These are phyloP conservation scores for Pseudomonodictys pantanalensis DNA, from an alignment of 495 filamentous ascomycete species.

Conservation along the genomic window DNA sequence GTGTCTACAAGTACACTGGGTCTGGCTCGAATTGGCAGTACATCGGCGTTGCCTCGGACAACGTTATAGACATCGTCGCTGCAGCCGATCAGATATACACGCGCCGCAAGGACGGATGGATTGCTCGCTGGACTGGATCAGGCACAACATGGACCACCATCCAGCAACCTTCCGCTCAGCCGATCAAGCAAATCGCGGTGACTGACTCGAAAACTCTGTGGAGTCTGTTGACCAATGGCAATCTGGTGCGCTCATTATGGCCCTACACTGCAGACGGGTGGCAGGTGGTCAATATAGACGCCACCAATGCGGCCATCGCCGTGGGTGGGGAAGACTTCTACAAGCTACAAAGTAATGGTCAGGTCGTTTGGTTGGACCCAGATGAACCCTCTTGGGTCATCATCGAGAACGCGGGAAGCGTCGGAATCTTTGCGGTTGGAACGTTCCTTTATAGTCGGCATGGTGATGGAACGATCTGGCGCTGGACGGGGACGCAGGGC, in stretches of 20 bases:
- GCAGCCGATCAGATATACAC: slow-evolving; percentile 22
- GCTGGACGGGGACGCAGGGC: slow-evolving; percentile 25
- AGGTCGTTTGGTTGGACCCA: slow-evolving; percentile 22
- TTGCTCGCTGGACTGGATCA: slow-evolving; percentile 26
- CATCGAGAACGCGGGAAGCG: slow-evolving; percentile 5
- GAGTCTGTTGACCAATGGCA: slow-evolving; percentile 15
- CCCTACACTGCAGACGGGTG: slow-evolving; percentile 13
- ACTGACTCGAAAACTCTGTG: slow-evolving; percentile 21
- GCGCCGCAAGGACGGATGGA: slow-evolving; percentile 27
- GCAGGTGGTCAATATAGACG: slow-evolving; percentile 18
- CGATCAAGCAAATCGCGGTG: slow-evolving; percentile 23
- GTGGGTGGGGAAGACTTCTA: slow-evolving; percentile 31
- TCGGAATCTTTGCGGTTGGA: slow-evolving; percentile 11
- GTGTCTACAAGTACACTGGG: slow-evolving; percentile 15
- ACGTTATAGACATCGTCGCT: slow-evolving; percentile 24
- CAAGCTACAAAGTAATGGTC: slow-evolving; percentile 23
- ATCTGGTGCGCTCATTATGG: slow-evolving; percentile 23
- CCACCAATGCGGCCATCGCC: slow-evolving; percentile 16
- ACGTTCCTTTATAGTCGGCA: slow-evolving; percentile 18
- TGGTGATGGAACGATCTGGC: slow-evolving; percentile 22
- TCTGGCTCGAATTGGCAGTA: slow-evolving; percentile 8
- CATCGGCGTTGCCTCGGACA: slow-evolving; percentile 16
- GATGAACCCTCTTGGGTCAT: slow-evolving; percentile 3
- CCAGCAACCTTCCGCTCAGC: slow-evolving; percentile 10
- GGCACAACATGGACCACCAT: slow-evolving; percentile 22